Conservation (phyloP, 208 protist genomes). For the Acanthamoeba lenticulata region DNA sequence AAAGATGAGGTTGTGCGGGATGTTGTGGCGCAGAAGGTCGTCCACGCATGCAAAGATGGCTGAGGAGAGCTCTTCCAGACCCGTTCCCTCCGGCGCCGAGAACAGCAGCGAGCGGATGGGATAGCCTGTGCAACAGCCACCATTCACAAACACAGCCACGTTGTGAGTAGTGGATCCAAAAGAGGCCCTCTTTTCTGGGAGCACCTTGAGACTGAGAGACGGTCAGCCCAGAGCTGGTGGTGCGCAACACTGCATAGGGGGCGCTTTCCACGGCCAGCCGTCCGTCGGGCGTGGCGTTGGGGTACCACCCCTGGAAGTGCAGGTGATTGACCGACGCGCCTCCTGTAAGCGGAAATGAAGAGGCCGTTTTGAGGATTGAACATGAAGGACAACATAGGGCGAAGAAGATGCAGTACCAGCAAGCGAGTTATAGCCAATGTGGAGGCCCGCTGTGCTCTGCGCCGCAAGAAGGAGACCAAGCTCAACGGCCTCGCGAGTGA, state of each 20-base stretch:
- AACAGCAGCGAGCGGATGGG: not conserved
- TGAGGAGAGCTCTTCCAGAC: not conserved
- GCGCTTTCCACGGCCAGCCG: not conserved
- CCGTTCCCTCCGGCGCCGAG: not conserved
- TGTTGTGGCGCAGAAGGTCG: not conserved
- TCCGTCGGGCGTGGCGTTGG: not conserved
- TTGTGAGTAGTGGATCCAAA: too few species aligned
- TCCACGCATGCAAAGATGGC: constrained; percentile 25
- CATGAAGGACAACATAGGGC: not conserved
- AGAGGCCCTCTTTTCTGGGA: not conserved
- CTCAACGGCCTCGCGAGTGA: not conserved
- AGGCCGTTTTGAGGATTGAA: not conserved
- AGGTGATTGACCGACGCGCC: constrained; percentile 47
- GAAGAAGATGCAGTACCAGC: not conserved
- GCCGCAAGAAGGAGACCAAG: not conserved
- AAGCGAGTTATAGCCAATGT: constrained; percentile 25
- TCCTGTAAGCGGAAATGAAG: not conserved
- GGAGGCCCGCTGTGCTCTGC: not conserved
- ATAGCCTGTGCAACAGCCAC: too few species aligned
- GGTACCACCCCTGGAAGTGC: constrained; percentile 59
- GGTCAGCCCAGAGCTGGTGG: not conserved
- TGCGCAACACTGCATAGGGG: not conserved
- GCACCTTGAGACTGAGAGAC: not conserved
- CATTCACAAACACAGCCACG: too few species aligned
- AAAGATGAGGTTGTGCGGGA: constrained; percentile 40